Evolutionary conservation across 1,284 basidiomycete species (phyloP), one percentile per base, ranked within the genome.

Genomic region (Leccinum pachyderme): DNA sequence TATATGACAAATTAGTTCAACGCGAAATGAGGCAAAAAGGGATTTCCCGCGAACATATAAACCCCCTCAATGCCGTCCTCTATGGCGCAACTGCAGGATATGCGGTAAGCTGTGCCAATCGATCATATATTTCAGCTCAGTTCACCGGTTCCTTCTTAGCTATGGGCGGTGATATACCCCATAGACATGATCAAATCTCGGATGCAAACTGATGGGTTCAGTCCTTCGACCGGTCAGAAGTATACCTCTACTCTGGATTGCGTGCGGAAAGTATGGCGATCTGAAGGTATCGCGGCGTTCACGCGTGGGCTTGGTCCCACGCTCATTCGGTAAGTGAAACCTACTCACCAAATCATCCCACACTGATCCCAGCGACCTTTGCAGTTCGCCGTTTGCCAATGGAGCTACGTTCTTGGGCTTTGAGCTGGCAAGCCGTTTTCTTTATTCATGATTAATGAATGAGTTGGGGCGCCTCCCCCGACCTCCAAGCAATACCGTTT

Each of bases 101-200:
- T 67, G 87, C 84, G 51, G 90, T 92, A 68, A 69, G 88, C 67
- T 7, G 12, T 39, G 50, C 45, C 24, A 33, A 48, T 55, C 15
- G 1, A 32, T 49, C n/a, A 33, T 4, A 4, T 7, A 41, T 24
- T 41, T 4, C 13, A 37, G 7, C 13, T 31, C 8, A 9, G 24
- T 48, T 60, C 18, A 69, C 27, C 28, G 3, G 1, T 39, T 41
- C 24, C 3, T 43, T 25, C 56, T 28, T 59, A 91, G 90, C 75
- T 92, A 27, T 92, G 90, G 90, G 86, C 81, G 25, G 77, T 91
- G 9, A 94, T 94, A 75, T 95, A 95, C 75, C 93, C 93, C 7
- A 87, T 94, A 71, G 95, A 96, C 73, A 93, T 97, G 81, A 86
- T 98, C 71, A 98, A 98, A 72, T 92, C 90, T 28, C 86, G 94